Conservation (phyloP, 2,329 filamentous ascomycete species). For the Nemania diffusa region DNA sequence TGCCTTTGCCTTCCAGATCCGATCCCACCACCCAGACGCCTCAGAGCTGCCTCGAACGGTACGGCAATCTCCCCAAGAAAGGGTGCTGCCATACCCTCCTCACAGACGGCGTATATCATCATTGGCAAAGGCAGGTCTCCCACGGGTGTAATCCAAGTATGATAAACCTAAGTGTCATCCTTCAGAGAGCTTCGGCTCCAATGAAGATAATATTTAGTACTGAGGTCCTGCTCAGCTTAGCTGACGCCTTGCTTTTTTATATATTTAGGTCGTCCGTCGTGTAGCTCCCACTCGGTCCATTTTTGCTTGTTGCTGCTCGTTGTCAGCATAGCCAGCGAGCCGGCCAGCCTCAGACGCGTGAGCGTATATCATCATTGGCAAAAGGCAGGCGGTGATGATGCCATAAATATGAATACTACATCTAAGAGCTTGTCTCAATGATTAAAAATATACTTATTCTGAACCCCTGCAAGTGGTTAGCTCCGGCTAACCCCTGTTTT, state of each 20-base stretch:
- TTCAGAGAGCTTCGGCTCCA: not conserved
- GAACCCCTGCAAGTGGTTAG: slow-evolving; percentile 15
- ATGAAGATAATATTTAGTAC: slow-evolving; percentile 7
- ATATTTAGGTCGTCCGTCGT: slow-evolving; percentile 4
- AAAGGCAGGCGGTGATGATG: slow-evolving; percentile 13
- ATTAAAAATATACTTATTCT: slow-evolving; percentile 12
- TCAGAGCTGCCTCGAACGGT: slow-evolving; percentile 25
- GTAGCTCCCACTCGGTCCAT: no score
- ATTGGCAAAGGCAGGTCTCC: slow-evolving; percentile 22
- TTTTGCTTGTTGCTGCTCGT: no score
- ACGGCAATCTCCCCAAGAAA: slow-evolving; percentile 27
- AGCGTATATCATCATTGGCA: slow-evolving; percentile 27
- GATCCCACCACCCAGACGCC: slow-evolving; percentile 20
- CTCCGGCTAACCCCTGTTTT: slow-evolving; percentile 12
- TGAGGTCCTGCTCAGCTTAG: not conserved
- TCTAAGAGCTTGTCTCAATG: slow-evolving; percentile 12
- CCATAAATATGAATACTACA: slow-evolving; percentile 9
- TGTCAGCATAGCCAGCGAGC: no score
- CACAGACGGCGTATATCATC: slow-evolving; percentile 27
- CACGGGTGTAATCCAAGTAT: not conserved
- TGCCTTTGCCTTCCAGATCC: slow-evolving; percentile 28
- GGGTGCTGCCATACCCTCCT: slow-evolving; percentile 25
- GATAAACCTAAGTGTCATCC: slow-evolving; percentile 5
- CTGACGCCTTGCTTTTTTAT: slow-evolving; percentile 7
- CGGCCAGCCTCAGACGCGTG: slow-evolving; percentile 6